Base-by-base conservation (phyloP, 2,329 filamentous ascomycete genomes). In the Lecanicillium sp. region DNA sequence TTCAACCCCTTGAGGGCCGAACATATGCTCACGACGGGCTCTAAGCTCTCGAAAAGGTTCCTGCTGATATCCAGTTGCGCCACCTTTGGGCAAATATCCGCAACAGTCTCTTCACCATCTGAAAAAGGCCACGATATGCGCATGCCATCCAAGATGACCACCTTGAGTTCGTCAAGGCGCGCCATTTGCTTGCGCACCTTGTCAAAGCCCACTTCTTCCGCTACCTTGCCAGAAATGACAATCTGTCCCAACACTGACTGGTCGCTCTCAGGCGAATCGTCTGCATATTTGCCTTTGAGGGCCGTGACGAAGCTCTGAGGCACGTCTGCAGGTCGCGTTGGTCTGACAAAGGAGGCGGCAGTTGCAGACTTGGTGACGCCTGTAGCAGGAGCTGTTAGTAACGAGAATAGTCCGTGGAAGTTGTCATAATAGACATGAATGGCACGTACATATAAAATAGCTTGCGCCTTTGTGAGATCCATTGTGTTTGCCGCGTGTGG, bases 131-230 rank as follows among this genome's bases (percentile, higher is more conserved):
- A 53, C 9, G 54, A 60, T 45, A 96, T 73, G 36, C 76, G 69
- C 53, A 86, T 62, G 12, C 83, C 80, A 61, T 96, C 89, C 7
- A 98, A 68, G 29, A 96, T 77, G 35, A 94, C 80, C 40, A 89
- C 80, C 48, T 74, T 81, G 43, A 96, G 71, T 51, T 92, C 85
- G 39, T 81, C 68, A 22, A 96, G 68, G 53, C 83, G 70, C 49
- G 88, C 83, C 52, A 94, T 80, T 60, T 89, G 78, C 48, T 74
- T 74, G 31, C 83, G 78, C 48, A 95, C 86, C 68, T 95, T 95
- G 49, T 94, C 88, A 50, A 96, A 96, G 20, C 92, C 92, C 25
- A 96, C 78, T 63, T 96, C 90, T 63, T 96, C 84, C 5, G 86
- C 90, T 14, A 89, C 75, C 62, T 96, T 96, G 28, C 61, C 85